Conservation (phyloP, 1,284 basidiomycete genomes). For the Cutaneotrichosporon arboriforme region DNA sequence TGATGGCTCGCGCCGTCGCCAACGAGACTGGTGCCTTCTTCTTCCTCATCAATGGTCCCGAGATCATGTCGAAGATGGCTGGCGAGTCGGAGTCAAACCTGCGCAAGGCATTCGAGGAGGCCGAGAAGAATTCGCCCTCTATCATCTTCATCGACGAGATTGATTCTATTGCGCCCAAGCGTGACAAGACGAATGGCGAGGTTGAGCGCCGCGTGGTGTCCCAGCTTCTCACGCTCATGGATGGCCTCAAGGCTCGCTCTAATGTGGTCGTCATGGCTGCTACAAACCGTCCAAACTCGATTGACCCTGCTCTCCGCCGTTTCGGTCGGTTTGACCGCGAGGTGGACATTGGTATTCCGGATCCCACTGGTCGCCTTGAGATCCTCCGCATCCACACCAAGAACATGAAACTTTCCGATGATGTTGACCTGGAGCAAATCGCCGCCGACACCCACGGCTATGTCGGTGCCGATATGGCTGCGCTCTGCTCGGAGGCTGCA, state of each 20-base stretch:
- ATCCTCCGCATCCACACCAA: constrained; percentile 99
- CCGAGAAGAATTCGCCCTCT: constrained; percentile 98
- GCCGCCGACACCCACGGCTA: constrained; percentile 99
- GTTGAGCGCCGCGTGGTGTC: constrained; percentile 99
- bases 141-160: constrained; percentile 98
- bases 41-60: constrained; percentile 98
- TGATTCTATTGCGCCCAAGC: constrained; percentile 98
- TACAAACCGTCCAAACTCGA: constrained; percentile 94
- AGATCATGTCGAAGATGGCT: constrained; percentile 99
- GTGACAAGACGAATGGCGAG: constrained; percentile 99
- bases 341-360: constrained; percentile 98
- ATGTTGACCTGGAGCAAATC: constrained; percentile 97
- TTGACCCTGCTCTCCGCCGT: constrained; percentile 94
- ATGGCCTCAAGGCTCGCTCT: constrained; percentile 94
- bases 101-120: constrained; percentile 97
- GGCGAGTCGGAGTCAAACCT: constrained; percentile 97
- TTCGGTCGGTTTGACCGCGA: constrained; percentile 99
- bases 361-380: constrained; percentile 95
- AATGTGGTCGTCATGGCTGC: constrained; percentile 99
- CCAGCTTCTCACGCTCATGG: constrained; percentile 96
- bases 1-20: constrained; percentile 98
- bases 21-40: constrained; percentile 99
- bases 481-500: constrained; percentile 92
- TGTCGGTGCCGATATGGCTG: constrained; percentile 95
- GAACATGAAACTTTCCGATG: constrained; percentile 99